These are phyloP conservation scores for Picochlorum sp. DNA, from an alignment of 139 green algal species.

Conservation along the genomic window DNA sequence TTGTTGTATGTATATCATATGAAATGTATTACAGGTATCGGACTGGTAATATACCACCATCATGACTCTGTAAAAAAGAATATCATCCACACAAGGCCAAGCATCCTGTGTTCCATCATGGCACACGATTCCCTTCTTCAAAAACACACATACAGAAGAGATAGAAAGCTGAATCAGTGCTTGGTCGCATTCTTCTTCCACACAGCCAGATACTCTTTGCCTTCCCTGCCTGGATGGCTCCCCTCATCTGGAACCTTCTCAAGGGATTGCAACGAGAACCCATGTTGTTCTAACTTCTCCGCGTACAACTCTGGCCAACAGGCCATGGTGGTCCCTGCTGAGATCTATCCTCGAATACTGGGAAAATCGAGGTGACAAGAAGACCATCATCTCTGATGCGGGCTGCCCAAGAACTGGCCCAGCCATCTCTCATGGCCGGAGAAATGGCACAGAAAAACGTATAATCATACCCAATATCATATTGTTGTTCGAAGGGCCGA, in stretches of 20 bases:
- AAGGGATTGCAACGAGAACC: constrained; percentile 26
- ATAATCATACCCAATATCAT: constrained; percentile 58
- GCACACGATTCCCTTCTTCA: no score
- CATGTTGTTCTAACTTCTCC: constrained; percentile 31
- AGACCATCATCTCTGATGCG: constrained; percentile 33
- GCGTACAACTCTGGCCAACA: constrained; percentile 42
- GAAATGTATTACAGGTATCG: no score
- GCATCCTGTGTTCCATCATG: no score
- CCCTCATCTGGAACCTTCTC: constrained; percentile 27
- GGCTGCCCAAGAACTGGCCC: constrained; percentile 38
- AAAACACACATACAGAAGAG: no score
- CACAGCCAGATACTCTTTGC: constrained; percentile 37
- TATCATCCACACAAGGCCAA: no score
- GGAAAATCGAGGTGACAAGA: constrained; percentile 55
- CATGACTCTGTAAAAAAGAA: no score
- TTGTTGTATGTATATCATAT: no score
- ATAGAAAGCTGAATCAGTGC: no score
- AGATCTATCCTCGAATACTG: constrained; percentile 24
- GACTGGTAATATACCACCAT: no score
- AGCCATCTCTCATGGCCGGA: constrained; percentile 37
- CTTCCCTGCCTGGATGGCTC: constrained; percentile 27
- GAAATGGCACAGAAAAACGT: constrained; percentile 64
- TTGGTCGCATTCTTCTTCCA: constrained; percentile 11
- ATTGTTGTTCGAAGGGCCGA: constrained; percentile 6
- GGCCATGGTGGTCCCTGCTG: constrained; percentile 45